Conservation (phyloP, 2,329 filamentous ascomycete genomes). For the Sclerotiophoma versabilis region DNA sequence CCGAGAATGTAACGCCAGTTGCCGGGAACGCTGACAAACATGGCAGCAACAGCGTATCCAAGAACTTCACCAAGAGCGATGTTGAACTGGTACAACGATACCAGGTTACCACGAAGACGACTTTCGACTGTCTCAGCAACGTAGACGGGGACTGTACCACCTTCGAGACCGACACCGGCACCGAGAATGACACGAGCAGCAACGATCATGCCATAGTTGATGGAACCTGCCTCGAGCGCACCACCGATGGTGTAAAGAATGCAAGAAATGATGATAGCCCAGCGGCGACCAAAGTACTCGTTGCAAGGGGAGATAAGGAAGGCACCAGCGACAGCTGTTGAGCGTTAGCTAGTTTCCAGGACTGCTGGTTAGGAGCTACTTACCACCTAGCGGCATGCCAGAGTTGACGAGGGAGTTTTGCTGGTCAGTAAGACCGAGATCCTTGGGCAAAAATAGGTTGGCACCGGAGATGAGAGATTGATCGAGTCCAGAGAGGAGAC, state of each 20-base stretch:
- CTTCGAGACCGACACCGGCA: slow-evolving; percentile 74
- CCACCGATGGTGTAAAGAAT: slow-evolving; percentile 74
- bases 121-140: slow-evolving; percentile 76
- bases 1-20: slow-evolving; percentile 79
- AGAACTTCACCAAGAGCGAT: slow-evolving; percentile 78
- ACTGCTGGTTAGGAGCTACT: background rate
- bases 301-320: slow-evolving; percentile 71
- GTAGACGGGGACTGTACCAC: slow-evolving; percentile 77
- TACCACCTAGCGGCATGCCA: slow-evolving; percentile 70
- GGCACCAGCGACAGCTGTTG: slow-evolving; percentile 69
- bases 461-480: slow-evolving; percentile 77
- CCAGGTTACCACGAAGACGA: slow-evolving; percentile 72
- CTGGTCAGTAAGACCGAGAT: slow-evolving; percentile 60
- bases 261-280: slow-evolving; percentile 73
- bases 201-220: slow-evolving; percentile 76
- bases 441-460: slow-evolving; percentile 69
- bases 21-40: slow-evolving; percentile 72
- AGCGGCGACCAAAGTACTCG: slow-evolving; percentile 70
- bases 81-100: slow-evolving; percentile 78
- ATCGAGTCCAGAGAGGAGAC: slow-evolving; percentile 74
- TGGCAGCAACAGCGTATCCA: slow-evolving; percentile 75
- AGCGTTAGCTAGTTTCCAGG: slow-evolving; percentile 9
- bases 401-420: slow-evolving; percentile 73
- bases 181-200: slow-evolving; percentile 72
- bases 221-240: slow-evolving; percentile 70